Evolutionary conservation across 495 filamentous ascomycete genomes (phyloP).

Genomic region (Staphylotrichum longicolle): DNA sequence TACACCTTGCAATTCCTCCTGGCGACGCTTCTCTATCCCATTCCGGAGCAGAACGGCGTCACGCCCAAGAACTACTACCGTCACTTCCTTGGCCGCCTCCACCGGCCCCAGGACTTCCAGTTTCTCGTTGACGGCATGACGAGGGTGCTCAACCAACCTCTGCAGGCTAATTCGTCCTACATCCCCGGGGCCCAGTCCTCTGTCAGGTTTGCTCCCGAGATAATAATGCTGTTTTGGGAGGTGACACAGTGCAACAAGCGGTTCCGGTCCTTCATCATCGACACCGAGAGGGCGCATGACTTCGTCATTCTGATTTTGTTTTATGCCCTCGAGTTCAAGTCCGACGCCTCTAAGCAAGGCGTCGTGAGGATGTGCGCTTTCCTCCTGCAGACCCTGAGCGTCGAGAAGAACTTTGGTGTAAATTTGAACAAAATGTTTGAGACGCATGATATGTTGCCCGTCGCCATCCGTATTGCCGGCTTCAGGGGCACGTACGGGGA

Average conservation of each 20-base stretch:
- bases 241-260: constrained; percentile 95
- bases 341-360: constrained; percentile 83
- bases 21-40: constrained; percentile 81
- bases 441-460: constrained; percentile 81
- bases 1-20: constrained; percentile 92
- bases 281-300: constrained; percentile 89
- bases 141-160: constrained; percentile 85
- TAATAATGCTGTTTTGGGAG: constrained; percentile 98
- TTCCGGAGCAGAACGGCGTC: constrained; percentile 69
- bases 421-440: constrained; percentile 88
- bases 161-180: constrained; percentile 83
- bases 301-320: constrained; percentile 89
- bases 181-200: constrained; percentile 81
- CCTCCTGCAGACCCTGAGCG: constrained; percentile 90
- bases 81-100: constrained; percentile 85
- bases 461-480: constrained; percentile 71
- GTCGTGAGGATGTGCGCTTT: constrained; percentile 96
- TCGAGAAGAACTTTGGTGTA: constrained; percentile 85
- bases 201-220: constrained; percentile 88
- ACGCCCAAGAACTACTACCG: constrained; percentile 84
- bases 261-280: constrained; percentile 94
- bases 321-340: constrained; percentile 85
- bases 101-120: constrained; percentile 95
- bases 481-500: constrained; percentile 94
- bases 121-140: constrained; percentile 97